Evolutionary conservation across 345 rosid species (phyloP), one percentile per base, ranked within the genome.

Genomic region (Bruguiera sexangula): DNA sequence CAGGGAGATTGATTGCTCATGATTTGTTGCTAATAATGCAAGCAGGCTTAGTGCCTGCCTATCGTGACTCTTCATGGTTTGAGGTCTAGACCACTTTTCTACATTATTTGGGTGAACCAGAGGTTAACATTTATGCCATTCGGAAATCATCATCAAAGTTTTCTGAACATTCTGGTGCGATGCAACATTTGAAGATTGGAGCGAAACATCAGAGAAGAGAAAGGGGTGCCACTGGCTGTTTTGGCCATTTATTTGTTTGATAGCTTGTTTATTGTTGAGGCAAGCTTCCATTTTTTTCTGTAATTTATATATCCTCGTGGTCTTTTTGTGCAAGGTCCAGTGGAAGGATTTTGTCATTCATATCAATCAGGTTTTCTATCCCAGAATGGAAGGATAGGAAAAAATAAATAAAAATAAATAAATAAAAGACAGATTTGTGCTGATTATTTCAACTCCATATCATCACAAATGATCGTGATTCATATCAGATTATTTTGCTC

Each of bases 21-120:
- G 76, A 85, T 89, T 94, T 83, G 76, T 90, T 91, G 73, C 65
- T 74, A 79, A 86, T 85, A 85, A 86, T 69, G 79, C 61, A 37
- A 1, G 76, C 78, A 75, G 86, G 84, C 74, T 81, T 62, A 72
- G 53, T 58, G 63, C 71, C 66, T 27, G 72, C 57, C 53, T 56
- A 26, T 5, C 26, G 57, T 46, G 43, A 56, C 54, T 57, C 21
- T 7, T 69, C 51, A n/a, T 32, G 6, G 59, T 54, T 32, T 26
- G 43, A 43, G 10, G 30, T 61, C 34, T 39, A 39, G 43, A 62
- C 59, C 60, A 19, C 51, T 39, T 30, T 43, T 34, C 18, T 64
- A 56, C 3, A 56, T 55, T 16, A 24, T 18, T 31, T 13, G 24
- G 52, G 52, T 62, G 66, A 51, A 6, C 65, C 13, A 20, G 18